phyloP scores from a whole-genome alignment of 805 yeast species.

The Hanseniaspora jakobsenii region DNA sequence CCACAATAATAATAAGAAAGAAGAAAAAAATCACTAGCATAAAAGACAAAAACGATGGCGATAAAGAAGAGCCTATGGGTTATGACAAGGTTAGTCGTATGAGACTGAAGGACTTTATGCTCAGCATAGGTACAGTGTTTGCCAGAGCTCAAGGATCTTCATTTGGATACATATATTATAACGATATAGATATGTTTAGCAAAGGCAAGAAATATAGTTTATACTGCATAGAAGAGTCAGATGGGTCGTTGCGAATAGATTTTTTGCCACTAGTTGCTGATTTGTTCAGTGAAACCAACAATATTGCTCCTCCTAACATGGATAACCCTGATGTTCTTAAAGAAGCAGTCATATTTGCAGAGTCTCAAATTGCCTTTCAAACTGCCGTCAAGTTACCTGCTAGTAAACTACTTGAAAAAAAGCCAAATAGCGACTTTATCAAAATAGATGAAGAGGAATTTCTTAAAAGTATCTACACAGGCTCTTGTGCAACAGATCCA shows the following conservation, averaged over 20 bases:
- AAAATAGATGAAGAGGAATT: background rate
- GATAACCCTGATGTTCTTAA: background rate
- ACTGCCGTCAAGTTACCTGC: background rate
- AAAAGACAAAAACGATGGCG: background rate
- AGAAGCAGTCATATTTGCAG: background rate
- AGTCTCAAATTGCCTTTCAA: slow-evolving; percentile 1
- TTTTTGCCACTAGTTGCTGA: slow-evolving; percentile 6
- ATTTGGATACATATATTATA: slow-evolving; percentile 15
- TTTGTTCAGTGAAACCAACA: background rate
- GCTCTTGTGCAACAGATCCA: background rate
- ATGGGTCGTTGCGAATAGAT: slow-evolving; percentile 16
- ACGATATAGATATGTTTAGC: slow-evolving; percentile 5
- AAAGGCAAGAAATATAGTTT: slow-evolving; percentile 11
- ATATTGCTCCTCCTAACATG: background rate
- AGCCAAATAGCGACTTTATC: background rate
- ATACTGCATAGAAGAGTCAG: slow-evolving; percentile 15
- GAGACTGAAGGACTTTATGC: slow-evolving; percentile 9
- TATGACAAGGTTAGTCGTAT: slow-evolving; percentile 3
- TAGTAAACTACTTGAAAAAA: background rate
- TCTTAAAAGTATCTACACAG: background rate
- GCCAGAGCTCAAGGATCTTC: slow-evolving; percentile 13
- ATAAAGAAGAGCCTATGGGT: background rate
- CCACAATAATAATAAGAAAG: slow-evolving; percentile 4
- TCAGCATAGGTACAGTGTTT: slow-evolving; percentile 16
- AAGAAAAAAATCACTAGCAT: background rate